phyloP scores from a whole-genome alignment of 1,284 basidiomycete species.

The Cutaneotrichosporon cavernicola region DNA sequence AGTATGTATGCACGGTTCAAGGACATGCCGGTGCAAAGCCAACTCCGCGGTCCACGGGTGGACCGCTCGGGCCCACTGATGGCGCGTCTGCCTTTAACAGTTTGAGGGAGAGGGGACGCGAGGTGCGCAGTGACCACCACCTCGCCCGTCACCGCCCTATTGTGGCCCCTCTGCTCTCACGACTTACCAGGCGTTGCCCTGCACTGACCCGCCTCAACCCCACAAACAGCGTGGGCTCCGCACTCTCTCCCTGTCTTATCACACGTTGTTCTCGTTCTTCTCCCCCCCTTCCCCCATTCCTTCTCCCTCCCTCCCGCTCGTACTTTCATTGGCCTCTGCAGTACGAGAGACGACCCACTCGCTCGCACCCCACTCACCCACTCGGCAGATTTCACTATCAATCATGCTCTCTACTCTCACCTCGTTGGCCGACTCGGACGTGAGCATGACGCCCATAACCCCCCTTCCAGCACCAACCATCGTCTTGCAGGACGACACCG shows the following conservation, averaged over 20 bases:
- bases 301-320: background rate
- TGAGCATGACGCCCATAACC: background rate
- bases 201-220: background rate
- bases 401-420: background rate
- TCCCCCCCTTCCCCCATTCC: background rate
- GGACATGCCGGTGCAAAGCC: background rate
- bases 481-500: slow-evolving; percentile 12
- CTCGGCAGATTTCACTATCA: background rate
- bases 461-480: background rate
- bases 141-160: background rate
- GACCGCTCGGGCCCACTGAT: background rate
- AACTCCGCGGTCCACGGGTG: background rate
- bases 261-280: background rate
- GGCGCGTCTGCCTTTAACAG: background rate
- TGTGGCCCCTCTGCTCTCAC: background rate
- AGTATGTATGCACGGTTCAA: background rate
- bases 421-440: background rate
- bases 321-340: background rate
- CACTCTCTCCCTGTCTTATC: background rate
- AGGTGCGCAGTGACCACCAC: background rate
- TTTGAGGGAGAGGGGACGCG: background rate
- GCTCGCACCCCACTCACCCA: background rate
- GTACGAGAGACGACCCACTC: background rate
- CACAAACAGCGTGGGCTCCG: background rate
- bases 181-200: background rate